These are phyloP conservation scores for Lactifluus subvellereus DNA, from an alignment of 768 basidiomycete genomes.

Conservation along the genomic window DNA sequence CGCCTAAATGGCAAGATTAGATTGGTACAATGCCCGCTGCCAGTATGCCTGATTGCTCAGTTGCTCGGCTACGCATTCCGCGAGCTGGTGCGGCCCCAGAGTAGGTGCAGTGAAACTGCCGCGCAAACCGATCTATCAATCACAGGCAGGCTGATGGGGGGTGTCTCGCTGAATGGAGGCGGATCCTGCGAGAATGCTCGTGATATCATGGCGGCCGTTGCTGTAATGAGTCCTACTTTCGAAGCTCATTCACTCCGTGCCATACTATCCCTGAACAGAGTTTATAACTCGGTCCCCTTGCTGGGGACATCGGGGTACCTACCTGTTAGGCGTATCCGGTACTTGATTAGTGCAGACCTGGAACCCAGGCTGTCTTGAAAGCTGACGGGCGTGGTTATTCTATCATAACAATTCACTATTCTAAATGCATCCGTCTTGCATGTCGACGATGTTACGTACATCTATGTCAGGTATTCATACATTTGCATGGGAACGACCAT, in stretches of 20 bases:
- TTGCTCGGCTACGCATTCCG: neutral
- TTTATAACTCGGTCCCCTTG: neutral
- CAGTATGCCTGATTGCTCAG: neutral
- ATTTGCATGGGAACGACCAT: neutral
- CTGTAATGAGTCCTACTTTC: too few species aligned
- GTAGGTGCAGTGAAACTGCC: neutral
- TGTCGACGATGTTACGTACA: neutral
- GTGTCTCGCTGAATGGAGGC: neutral
- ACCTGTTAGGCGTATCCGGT: neutral
- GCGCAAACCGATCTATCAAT: neutral
- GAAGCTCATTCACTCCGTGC: too few species aligned
- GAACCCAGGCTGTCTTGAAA: neutral
- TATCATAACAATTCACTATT: neutral
- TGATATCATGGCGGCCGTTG: too few species aligned
- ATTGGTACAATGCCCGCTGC: too few species aligned
- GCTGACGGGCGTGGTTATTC: neutral
- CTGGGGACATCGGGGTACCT: neutral
- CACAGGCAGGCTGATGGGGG: neutral
- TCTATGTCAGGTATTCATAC: neutral
- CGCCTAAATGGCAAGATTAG: too few species aligned
- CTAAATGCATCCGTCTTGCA: neutral
- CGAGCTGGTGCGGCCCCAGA: too few species aligned
- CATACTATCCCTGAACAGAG: neutral
- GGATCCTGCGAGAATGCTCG: neutral
- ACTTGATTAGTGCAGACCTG: neutral